phyloP scores from a whole-genome alignment of 345 rosid species.

The Salix suchowensis region DNA sequence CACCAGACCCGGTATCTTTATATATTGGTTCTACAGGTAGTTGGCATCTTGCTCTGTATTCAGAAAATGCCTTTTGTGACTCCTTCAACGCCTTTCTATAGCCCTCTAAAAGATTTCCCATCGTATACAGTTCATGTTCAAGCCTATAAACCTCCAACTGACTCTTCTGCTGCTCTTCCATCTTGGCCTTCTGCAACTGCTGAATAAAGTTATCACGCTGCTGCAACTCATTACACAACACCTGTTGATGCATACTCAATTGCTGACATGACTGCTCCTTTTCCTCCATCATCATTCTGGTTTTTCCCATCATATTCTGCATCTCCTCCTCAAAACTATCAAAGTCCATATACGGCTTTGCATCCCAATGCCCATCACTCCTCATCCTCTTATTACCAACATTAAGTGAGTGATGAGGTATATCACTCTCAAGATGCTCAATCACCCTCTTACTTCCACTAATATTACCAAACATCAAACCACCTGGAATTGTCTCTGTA shows the following conservation, averaged over 20 bases:
- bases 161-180: slow-evolving; percentile 55
- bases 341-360: slow-evolving; percentile 39
- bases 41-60: slow-evolving; percentile 53
- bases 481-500: slow-evolving; percentile 44
- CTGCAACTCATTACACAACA: slow-evolving; percentile 48
- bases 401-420: slow-evolving; percentile 43
- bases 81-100: slow-evolving; percentile 77
- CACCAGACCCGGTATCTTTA: slow-evolving; percentile 72
- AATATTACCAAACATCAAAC: slow-evolving; percentile 44
- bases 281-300: slow-evolving; percentile 39
- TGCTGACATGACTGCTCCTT: slow-evolving; percentile 49
- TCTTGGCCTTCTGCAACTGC: slow-evolving; percentile 54
- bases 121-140: slow-evolving; percentile 65
- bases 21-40: slow-evolving; percentile 60
- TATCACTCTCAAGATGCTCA: slow-evolving; percentile 43
- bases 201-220: slow-evolving; percentile 41
- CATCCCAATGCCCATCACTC: slow-evolving; percentile 50
- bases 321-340: slow-evolving; percentile 46
- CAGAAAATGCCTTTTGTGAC: slow-evolving; percentile 50
- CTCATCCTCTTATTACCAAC: slow-evolving; percentile 64
- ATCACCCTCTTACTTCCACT: slow-evolving; percentile 54
- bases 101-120: slow-evolving; percentile 63
- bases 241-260: slow-evolving; percentile 46
- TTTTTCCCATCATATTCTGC: slow-evolving; percentile 41
- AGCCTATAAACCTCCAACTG: slow-evolving; percentile 51